Base-by-base conservation (phyloP, 2,329 filamentous ascomycete species). In the Curvularia sp. region DNA sequence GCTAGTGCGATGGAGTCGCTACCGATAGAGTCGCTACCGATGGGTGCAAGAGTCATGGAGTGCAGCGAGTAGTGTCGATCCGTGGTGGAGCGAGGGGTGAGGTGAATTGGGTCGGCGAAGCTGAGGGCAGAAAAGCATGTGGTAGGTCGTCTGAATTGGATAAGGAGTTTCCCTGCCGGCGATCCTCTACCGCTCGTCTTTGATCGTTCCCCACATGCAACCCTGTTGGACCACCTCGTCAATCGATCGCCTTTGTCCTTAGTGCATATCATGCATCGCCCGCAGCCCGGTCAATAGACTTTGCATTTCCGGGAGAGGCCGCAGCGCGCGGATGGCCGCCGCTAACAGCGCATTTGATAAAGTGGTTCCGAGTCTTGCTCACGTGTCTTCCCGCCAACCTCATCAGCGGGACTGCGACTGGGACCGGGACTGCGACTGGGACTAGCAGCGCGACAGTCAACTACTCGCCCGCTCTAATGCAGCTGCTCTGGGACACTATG, bases 301-400 rank as follows among this genome's bases (percentile, higher is more conserved):
- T 47, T 53, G 41, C 55, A 36, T 30, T n/a, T 53, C 32, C 54
- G 42, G 54, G 54, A 57, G 49, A 57, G 49, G 34, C 54, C 54
- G 49, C 43, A 43, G 21, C 13, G 21, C 41, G 13, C 21, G 13
- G 41, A 10, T 9, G 41, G 21, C 21, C 15, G 41, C 41, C 21
- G 21, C 41, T 27, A 15, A 21, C 21, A 27, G 13, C 41, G 21
- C 23, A 36, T 18, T 47, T 7, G 25, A 30, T 15, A 30, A 18
- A 5, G n/a, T 19, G 12, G 8, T 18, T 13, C 18, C 23, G 50
- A 49, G 43, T 32, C 39, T 43, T 54, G 50, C 12, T 36, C 25
- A 43, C 55, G 47, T 19, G 47, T n/a, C 34, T 23, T 19, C 15
- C 43, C 50, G 50, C 45, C 43, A 27, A 49, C 45, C 32, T 18